phyloP scores from a whole-genome alignment of 441 rosid genomes.

The Metrosideros polymorpha region DNA sequence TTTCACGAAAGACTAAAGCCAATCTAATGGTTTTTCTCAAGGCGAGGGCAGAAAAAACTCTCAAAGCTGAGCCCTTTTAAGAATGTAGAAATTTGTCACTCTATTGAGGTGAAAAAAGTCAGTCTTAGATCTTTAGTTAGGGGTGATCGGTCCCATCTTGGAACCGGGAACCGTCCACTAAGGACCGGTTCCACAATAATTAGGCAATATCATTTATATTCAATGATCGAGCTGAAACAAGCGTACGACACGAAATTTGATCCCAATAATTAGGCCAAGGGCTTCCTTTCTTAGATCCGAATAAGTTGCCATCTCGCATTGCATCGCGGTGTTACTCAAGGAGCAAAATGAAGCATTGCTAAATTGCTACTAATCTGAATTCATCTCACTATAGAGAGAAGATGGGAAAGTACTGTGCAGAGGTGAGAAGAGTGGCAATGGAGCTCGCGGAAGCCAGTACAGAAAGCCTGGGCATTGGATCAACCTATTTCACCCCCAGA shows the following conservation, averaged over 20 bases:
- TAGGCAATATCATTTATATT: too few relatives aligned
- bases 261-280: background rate
- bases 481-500: slow-evolving; percentile 18
- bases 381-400: slow-evolving; percentile 25
- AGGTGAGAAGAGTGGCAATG: slow-evolving; percentile 28
- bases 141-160: too few relatives aligned
- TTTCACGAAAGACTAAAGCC: too few relatives aligned
- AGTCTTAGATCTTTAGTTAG: too few relatives aligned
- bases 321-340: background rate
- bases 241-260: too few relatives aligned
- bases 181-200: too few relatives aligned
- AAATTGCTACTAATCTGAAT: background rate
- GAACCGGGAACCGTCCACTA: too few relatives aligned
- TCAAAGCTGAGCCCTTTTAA: background rate
- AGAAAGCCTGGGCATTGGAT: slow-evolving; percentile 45
- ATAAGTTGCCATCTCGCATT: background rate
- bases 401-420: slow-evolving; percentile 38
- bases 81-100: background rate
- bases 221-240: too few relatives aligned
- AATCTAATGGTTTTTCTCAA: too few relatives aligned
- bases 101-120: too few relatives aligned
- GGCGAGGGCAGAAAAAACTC: background rate
- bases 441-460: slow-evolving; percentile 39
- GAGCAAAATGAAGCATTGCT: background rate
- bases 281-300: background rate